Base-by-base conservation (phyloP, 2,329 filamentous ascomycete species). In the Neurospora crassa region DNA sequence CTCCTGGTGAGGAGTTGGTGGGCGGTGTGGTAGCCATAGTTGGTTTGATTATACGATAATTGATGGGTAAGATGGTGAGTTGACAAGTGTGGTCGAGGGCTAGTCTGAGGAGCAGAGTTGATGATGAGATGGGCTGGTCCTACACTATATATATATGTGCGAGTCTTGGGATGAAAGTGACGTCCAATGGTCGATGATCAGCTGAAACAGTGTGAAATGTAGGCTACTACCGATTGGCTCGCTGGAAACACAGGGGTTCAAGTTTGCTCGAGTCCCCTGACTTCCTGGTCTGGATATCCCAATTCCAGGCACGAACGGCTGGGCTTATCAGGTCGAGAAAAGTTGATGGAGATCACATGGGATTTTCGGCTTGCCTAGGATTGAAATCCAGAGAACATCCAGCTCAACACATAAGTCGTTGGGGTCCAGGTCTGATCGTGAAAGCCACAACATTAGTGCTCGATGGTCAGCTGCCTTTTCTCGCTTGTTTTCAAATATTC, bases 1-100 rank as follows among this genome's bases (percentile, higher is more conserved):
- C 47, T 1, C 6, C 34, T 8, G 34, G 34, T 37, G 7, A 11
- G 14, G 53, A 29, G 53, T 5, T 53, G 20, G 53, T 37, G 53
- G 73, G 69, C 14, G 69, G 47, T 70, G 72, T 71, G 53, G 68
- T 71, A 40, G 71, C 24, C 53, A 63, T 63, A 24, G 53, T 11
- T 20, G 45, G 34, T 37, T 53, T 29, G 47, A 29, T 11, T 1
- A 34, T 5, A 24, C 3, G 29, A 34, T 6, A 8, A 14, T 37
- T 1, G 8, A 63, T 34, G 3, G 29, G 8, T 18, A 3, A 34
- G 14, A 18, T 34, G 7, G 24, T 34, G 24, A 5, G 14, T 18
- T 34, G 8, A 18, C 0, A 11, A 1, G 18, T 63, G 29, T 10
- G 3, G 29, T 63, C 1, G 14, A 37, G 34, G 34, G 1, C 34